These are phyloP conservation scores for Fragaria vesca DNA, from an alignment of 306 rosid genomes.

Conservation along the genomic window DNA sequence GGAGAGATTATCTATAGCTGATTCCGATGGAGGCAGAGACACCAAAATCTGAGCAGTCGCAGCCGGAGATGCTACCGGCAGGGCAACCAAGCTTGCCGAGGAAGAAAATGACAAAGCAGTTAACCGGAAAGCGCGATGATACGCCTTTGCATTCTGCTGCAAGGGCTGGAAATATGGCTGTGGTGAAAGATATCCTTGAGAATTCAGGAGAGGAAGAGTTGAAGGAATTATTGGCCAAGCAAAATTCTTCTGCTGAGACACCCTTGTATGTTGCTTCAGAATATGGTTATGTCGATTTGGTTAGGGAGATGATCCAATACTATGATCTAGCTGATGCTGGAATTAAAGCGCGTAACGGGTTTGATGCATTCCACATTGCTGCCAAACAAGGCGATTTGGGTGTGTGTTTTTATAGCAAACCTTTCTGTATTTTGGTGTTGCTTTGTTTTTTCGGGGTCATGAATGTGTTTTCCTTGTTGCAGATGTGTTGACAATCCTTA, in stretches of 20 bases:
- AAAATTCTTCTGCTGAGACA: conserved; percentile 88
- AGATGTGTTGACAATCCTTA: conserved; percentile 69
- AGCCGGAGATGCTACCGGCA: conserved; percentile 16
- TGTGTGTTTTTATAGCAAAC: conserved; percentile 17
- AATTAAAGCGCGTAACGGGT: conserved; percentile 86
- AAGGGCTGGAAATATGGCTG: conserved; percentile 62
- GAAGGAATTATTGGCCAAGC: conserved; percentile 53
- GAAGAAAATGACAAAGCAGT: conserved; percentile 84
- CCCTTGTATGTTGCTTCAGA: conserved; percentile 88
- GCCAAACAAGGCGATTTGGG: conserved; percentile 96
- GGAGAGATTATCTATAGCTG: conserved; percentile 11
- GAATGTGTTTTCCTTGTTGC: conserved; percentile 24
- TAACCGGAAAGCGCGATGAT: conserved; percentile 92
- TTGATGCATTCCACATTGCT: conserved; percentile 95
- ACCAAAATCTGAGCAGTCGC: conserved; percentile 17
- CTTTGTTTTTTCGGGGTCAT: conserved; percentile 15
- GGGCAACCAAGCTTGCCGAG: conserved; percentile 40
- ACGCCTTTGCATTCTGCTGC: conserved; percentile 73
- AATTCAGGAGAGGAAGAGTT: conserved; percentile 43
- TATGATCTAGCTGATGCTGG: conserved; percentile 77
- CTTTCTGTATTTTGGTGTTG: not conserved
- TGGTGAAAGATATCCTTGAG: conserved; percentile 39
- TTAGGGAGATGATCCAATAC: conserved; percentile 71
- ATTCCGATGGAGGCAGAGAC: conserved; percentile 44
- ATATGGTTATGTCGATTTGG: conserved; percentile 72